A percentile compares a stretch with the other conserved stretches of the same genome.
These are phyloP conservation scores for Cephalotrichum gorgonifer DNA, from an alignment of 2,329 filamentous ascomycete species.

Conservation along the genomic window DNA sequence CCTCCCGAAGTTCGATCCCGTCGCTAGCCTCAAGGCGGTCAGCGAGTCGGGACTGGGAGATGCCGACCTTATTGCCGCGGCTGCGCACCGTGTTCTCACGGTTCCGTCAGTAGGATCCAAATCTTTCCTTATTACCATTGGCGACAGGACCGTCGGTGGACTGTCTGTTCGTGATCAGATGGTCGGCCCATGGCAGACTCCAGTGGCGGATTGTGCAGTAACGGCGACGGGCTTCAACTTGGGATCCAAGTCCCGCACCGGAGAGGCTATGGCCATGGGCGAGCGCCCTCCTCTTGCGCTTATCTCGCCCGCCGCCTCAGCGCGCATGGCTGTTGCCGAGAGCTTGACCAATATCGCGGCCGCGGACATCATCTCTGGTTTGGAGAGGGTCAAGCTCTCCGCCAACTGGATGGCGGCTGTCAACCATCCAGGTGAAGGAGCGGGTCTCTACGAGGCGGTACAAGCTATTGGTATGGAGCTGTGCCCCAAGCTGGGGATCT, in stretches of 20 bases:
- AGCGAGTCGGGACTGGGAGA: conserved; percentile 43
- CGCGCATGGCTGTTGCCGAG: conserved; percentile 93
- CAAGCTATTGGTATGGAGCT: conserved; percentile 87
- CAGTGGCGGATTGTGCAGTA: conserved; percentile 88
- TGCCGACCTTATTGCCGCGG: conserved; percentile 47
- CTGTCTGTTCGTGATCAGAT: conserved; percentile 86
- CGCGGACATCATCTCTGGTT: conserved; percentile 42
- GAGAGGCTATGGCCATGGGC: conserved; percentile 97
- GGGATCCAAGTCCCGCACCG: conserved; percentile 57
- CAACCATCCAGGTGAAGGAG: conserved; percentile 83
- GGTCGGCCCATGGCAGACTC: conserved; percentile 92
- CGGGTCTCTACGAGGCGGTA: conserved; percentile 86
- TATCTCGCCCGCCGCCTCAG: conserved; percentile 81
- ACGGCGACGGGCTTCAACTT: conserved; percentile 70
- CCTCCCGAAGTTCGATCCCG: conserved; percentile 62
- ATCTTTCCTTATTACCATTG: conserved; percentile 94
- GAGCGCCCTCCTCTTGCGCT: conserved; percentile 84
- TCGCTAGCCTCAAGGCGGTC: conserved; percentile 52
- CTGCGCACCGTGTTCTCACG: conserved; percentile 69
- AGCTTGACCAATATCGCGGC: conserved; percentile 89
- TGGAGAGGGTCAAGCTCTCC: conserved; percentile 75
- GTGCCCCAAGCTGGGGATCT: conserved; percentile 81
- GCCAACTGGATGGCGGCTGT: conserved; percentile 99
- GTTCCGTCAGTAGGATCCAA: conserved; percentile 93
- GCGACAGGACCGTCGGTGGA: conserved; percentile 83